These are phyloP conservation scores for Eimeria acervulina DNA, from an alignment of 169 alveolate species.

Conservation along the genomic window DNA sequence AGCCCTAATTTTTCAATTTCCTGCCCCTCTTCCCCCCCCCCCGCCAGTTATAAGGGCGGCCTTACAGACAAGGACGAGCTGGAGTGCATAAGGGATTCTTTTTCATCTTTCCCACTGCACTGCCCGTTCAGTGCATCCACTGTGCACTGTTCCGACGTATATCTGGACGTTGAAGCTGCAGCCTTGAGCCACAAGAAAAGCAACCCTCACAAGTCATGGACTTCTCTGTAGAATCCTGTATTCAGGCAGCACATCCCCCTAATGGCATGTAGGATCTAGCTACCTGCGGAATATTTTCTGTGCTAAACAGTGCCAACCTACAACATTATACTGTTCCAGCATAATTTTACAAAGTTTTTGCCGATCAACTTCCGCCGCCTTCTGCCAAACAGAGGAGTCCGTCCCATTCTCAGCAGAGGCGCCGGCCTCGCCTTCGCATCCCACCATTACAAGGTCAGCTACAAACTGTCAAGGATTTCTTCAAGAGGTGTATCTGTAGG, in stretches of 20 bases:
- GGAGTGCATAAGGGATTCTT: neutral
- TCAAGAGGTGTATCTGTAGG: neutral
- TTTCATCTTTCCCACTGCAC: conserved; percentile 12
- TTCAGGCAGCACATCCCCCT: neutral
- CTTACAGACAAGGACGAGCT: conserved; percentile 58
- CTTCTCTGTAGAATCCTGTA: neutral
- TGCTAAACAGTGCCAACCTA: neutral
- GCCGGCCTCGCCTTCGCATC: conserved; percentile 82
- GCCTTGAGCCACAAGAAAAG: conserved; percentile 10
- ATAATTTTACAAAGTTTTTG: conserved; percentile 53
- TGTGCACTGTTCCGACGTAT: neutral
- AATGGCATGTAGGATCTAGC: neutral
- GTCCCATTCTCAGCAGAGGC: conserved; percentile 88
- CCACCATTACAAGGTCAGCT: neutral
- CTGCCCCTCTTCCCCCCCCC: too few species aligned
- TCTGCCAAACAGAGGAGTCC: conserved; percentile 4
- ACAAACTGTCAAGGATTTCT: neutral
- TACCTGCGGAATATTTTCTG: neutral
- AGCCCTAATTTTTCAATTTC: neutral
- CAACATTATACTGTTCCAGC: conserved; percentile 59
- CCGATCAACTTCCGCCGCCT: conserved; percentile 56
- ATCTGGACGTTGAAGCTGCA: conserved; percentile 2
- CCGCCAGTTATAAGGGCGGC: too few species aligned
- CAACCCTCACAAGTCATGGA: neutral
- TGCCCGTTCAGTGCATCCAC: neutral